Evolutionary conservation across 495 filamentous ascomycete species (phyloP), one percentile per base, ranked within the genome.

Genomic region (Rhizodiscina lignyota): DNA sequence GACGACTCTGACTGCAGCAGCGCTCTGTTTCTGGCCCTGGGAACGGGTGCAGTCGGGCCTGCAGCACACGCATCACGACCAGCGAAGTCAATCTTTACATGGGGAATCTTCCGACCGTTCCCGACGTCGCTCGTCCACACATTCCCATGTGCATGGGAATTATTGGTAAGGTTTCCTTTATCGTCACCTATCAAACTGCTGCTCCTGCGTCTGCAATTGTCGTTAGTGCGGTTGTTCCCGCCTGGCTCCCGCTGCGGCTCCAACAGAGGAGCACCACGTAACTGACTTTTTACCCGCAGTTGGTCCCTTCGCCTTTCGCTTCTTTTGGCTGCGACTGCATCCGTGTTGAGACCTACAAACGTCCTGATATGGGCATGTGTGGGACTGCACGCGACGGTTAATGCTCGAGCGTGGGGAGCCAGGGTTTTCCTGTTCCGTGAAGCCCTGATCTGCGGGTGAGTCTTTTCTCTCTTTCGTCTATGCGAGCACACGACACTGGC

Each of bases 11-110:
- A 94, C 89, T 11, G 63, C 81, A 37, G 62, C 72, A 36, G 89
- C 86, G 4, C 58, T 94, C 12, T 69, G 71, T 43, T 68, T 74
- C 37, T 96, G 85, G 86, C 89, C 89, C 13, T 96, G 89, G 91
- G 52, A 65, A 34, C 70, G 66, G n/a, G n/a, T n/a, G n/a, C n/a
- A n/a, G 68, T 64, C 33, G 16, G 37, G 19, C 1, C 13, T 18
- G 13, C 62, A 19, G 20, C 50, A 21, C 43, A 41, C 16, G 16
- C 31, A 29, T 28, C 28, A 6, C 35, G 39, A n/a, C n/a, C n/a
- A n/a, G n/a, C n/a, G n/a, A n/a, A n/a, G n/a, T n/a, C n/a, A n/a
- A n/a, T n/a, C n/a, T n/a, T n/a, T n/a, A n/a, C n/a, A n/a, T n/a
- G n/a, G n/a, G n/a, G n/a, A n/a, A n/a, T n/a, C n/a, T n/a, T n/a